Evolutionary conservation across 495 filamentous ascomycete species (phyloP).

Genomic region (Pyrenula massariospora): DNA sequence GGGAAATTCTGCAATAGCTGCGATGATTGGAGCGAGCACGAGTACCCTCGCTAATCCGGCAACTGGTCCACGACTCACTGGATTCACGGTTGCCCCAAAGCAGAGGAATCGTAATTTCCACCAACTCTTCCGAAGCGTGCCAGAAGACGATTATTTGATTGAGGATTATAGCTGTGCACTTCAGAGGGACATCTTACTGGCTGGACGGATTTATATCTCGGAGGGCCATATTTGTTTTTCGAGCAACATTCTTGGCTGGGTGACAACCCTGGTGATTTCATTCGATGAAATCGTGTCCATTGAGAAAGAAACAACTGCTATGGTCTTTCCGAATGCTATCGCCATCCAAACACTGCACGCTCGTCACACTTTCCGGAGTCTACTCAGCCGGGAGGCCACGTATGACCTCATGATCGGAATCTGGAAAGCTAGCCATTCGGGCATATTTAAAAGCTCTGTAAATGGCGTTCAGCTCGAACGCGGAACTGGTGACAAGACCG

Average conservation of each 20-base stretch:
- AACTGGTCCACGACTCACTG: conserved; percentile 67
- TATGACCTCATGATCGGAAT: conserved; percentile 96
- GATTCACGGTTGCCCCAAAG: conserved; percentile 91
- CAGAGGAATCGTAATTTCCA: conserved; percentile 96
- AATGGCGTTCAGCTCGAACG: conserved; percentile 75
- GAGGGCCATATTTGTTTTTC: conserved; percentile 98
- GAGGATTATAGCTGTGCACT: conserved; percentile 97
- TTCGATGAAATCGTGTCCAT: conserved; percentile 96
- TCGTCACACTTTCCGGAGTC: conserved; percentile 88
- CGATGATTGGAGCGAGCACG: conserved; percentile 53
- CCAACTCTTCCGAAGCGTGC: conserved; percentile 84
- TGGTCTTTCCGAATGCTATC: conserved; percentile 95
- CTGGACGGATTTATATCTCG: conserved; percentile 89
- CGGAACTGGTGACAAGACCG: conserved; percentile 78
- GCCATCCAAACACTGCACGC: conserved; percentile 94
- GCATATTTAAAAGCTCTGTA: conserved; percentile 66
- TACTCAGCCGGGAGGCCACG: conserved; percentile 86
- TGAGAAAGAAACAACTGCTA: conserved; percentile 90
- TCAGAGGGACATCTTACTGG: conserved; percentile 89
- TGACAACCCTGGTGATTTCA: conserved; percentile 91
- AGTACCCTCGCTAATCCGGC: conserved; percentile 53
- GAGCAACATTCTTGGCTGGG: conserved; percentile 97
- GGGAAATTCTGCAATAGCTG: conserved; percentile 52
- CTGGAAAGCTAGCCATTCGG: conserved; percentile 90
- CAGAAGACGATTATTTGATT: conserved; percentile 95